Conservation (phyloP, 1,139 yeast genomes). For the Yamadazyma sp. region DNA sequence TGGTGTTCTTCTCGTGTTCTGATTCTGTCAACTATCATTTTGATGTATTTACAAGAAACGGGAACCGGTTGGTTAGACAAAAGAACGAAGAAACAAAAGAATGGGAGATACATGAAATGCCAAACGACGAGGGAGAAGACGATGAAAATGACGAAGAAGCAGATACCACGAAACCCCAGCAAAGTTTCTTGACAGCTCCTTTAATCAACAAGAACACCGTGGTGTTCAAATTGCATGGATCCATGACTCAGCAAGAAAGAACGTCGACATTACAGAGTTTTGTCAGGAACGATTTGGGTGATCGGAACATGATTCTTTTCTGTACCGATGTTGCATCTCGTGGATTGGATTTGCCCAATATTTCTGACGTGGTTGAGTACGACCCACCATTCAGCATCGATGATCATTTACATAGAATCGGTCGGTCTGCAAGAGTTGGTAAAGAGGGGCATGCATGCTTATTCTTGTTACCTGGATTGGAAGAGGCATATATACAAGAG, state of each 20-base stretch:
- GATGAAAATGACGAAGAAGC: no score
- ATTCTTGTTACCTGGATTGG: constrained; percentile 83
- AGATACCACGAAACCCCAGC: constrained; percentile 6
- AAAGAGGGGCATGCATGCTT: constrained; percentile 63
- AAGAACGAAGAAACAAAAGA: constrained; percentile 27
- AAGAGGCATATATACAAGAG: constrained; percentile 75
- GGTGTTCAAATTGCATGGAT: constrained; percentile 86
- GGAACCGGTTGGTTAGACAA: constrained; percentile 38
- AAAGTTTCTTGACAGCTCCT: constrained; percentile 52
- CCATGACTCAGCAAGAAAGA: constrained; percentile 79
- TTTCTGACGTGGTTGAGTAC: constrained; percentile 62
- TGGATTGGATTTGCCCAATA: constrained; percentile 69
- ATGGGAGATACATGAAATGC: constrained; percentile 19
- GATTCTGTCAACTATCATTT: constrained; percentile 94
- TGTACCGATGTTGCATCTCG: constrained; percentile 82
- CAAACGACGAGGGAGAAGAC: constrained; percentile 23
- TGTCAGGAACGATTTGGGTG: constrained; percentile 29
- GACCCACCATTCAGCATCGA: constrained; percentile 73
- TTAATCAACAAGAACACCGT: constrained; percentile 47
- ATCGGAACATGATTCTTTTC: constrained; percentile 64
- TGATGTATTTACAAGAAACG: constrained; percentile 63
- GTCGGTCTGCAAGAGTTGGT: constrained; percentile 77
- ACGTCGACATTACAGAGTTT: constrained; percentile 73
- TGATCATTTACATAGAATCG: constrained; percentile 72
- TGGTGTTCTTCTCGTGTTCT: constrained; percentile 89